Base-by-base conservation (phyloP, 768 basidiomycete species). In the Rhodotorula paludigena region DNA sequence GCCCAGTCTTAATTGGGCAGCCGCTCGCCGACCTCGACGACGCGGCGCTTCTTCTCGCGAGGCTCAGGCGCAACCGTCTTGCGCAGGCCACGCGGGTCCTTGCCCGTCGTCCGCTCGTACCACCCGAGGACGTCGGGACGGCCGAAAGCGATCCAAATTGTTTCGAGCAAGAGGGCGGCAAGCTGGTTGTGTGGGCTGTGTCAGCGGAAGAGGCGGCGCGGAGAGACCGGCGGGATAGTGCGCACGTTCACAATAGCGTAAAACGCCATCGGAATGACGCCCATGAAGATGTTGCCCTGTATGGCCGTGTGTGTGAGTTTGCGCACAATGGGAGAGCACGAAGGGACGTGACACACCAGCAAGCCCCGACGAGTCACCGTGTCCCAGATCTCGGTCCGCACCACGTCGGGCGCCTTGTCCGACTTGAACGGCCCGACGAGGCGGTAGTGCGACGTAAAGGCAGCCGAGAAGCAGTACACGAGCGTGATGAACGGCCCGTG, bases 341-440 rank as follows among this genome's bases (percentile, higher is more conserved):
- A 5, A 33, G 20, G 20, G 32, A 16, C 5, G 10, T 2, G 32
- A 51, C 30, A 32, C 32, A 51, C 49, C 10, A 83, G 62, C 20
- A 84, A 30, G 1, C 85, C 85, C 57, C 85, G 76, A 0, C 85
- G 80, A 6, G 78, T 80, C 58, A 86, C 82, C 3, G 84, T 85
- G 33, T 86, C 85, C 83, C 83, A 85, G 12, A 86, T 76, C 75
- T 86, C 85, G 4, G 81, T 83, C 74, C 81, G 81, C 64, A 84
- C 80, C 33, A 84, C 80, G 14, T 77, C 63, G 3, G 82, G 79
- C 16, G 83, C 84, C 21, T 52, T 62, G 3, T 74, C 41, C 15
- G 82, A 81, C 41, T 75, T 77, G 77, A 79, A 85, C 0, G 85
- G 85, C 0, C 84, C 84, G 45, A 81, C 73, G 15, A 86, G 79